Conservation (phyloP, 2,329 filamentous ascomycete genomes). For the Xylaria sp. region DNA sequence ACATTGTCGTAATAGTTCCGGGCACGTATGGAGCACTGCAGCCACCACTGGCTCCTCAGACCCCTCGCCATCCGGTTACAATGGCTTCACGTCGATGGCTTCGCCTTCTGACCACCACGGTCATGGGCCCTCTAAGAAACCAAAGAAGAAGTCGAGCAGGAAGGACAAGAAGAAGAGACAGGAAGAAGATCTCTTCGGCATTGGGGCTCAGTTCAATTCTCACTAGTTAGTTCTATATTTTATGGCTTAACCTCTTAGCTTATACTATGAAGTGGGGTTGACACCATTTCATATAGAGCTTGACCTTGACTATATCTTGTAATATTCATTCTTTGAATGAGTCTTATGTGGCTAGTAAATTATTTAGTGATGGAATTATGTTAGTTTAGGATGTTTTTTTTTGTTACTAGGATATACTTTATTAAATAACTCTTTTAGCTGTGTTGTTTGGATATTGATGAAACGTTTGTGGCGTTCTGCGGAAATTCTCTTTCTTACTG, state of each 20-base stretch:
- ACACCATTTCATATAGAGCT: background rate
- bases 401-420: no score
- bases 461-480: no score
- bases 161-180: constrained; percentile 18
- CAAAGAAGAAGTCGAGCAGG: background rate
- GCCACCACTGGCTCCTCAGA: background rate
- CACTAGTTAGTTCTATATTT: constrained; percentile 7
- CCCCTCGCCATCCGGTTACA: background rate
- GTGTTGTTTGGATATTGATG: no score
- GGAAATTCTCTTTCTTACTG: no score
- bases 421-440: no score
- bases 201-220: constrained; percentile 22
- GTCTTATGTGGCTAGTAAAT: no score
- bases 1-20: background rate
- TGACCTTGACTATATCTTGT: background rate
- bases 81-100: background rate
- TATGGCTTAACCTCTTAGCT: background rate
- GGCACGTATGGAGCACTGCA: background rate
- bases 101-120: background rate
- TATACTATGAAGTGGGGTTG: no score
- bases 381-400: no score
- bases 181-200: constrained; percentile 8
- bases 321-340: background rate
- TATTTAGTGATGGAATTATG: no score
- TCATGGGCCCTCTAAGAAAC: background rate